A percentile compares a stretch with the other conserved stretches of the same genome.
Conservation (phyloP, 176 grass and related monocot species). For the Alopecurus myosuroides region DNA sequence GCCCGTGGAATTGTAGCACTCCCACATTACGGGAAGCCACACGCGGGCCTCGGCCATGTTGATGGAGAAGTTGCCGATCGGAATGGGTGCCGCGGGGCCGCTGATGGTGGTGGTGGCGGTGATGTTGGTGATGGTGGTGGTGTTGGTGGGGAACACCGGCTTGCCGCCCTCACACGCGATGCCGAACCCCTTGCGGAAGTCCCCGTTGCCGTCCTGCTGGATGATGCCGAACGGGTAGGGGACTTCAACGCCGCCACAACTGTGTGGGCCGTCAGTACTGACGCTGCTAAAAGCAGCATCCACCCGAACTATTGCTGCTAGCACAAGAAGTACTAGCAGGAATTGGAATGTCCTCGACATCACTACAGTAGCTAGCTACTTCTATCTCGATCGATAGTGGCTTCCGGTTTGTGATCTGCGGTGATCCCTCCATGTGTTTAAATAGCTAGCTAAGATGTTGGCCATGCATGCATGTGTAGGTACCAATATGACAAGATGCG, state of each 20-base stretch:
- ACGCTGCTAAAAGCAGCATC: background rate
- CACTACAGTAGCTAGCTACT: background rate
- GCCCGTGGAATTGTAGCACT: constrained; percentile 9
- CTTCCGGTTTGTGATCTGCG: too few species aligned
- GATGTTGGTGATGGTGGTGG: too few species aligned
- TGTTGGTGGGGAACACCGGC: too few species aligned
- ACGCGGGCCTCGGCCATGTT: background rate
- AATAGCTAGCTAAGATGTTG: too few species aligned
- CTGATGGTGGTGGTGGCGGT: too few species aligned
- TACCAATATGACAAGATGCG: too few species aligned
- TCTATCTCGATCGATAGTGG: too few species aligned
- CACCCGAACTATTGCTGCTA: background rate
- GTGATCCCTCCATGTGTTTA: too few species aligned
- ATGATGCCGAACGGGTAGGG: constrained; percentile 45
- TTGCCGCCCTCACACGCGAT: constrained; percentile 1
- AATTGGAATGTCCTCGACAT: background rate
- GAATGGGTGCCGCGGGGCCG: too few species aligned
- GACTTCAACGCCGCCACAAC: constrained; percentile 35
- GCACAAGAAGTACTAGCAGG: background rate
- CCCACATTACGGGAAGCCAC: background rate
- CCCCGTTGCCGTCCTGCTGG: background rate
- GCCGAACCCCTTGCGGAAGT: constrained; percentile 24
- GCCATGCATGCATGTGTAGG: too few species aligned
- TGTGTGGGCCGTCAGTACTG: background rate
- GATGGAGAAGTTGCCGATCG: constrained; percentile 7